A percentile compares a stretch with the other conserved stretches of the same genome.
These are phyloP conservation scores for Termitomyces sp. DNA, from an alignment of 768 basidiomycete genomes.

Conservation along the genomic window DNA sequence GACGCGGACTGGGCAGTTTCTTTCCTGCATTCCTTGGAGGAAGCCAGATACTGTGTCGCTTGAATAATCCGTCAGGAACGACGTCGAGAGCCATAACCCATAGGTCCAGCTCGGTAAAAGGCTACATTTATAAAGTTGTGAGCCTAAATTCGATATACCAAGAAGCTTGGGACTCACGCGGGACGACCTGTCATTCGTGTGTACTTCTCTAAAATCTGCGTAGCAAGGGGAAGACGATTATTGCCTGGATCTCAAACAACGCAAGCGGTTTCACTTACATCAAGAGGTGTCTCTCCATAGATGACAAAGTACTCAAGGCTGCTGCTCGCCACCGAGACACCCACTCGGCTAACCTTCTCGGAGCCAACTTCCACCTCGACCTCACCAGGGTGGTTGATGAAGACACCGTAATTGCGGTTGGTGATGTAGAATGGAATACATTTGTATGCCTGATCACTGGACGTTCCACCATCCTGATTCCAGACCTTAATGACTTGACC, in stretches of 20 bases:
- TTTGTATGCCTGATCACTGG: slow-evolving; percentile 66
- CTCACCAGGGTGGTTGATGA: slow-evolving; percentile 74
- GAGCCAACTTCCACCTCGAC: slow-evolving; percentile 73
- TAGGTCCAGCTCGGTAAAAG: slow-evolving; percentile 72
- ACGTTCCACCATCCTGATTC: slow-evolving; percentile 78
- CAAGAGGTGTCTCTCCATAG: slow-evolving; percentile 63
- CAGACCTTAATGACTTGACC: slow-evolving; percentile 60
- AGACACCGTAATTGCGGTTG: slow-evolving; percentile 69
- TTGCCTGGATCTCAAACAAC: not conserved
- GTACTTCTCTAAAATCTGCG: slow-evolving; percentile 62
- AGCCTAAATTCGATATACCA: slow-evolving; percentile 9
- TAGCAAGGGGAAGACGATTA: not conserved
- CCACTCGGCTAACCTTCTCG: slow-evolving; percentile 63
- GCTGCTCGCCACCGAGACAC: slow-evolving; percentile 59
- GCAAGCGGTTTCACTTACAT: slow-evolving; percentile 32
- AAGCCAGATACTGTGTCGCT: slow-evolving; percentile 66
- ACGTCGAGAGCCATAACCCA: slow-evolving; percentile 76
- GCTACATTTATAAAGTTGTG: slow-evolving; percentile 34
- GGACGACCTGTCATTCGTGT: slow-evolving; percentile 64
- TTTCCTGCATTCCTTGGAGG: slow-evolving; percentile 66
- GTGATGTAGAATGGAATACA: slow-evolving; percentile 69
- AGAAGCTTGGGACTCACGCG: slow-evolving; percentile 31
- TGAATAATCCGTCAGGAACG: slow-evolving; percentile 70
- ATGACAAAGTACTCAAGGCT: slow-evolving; percentile 70
- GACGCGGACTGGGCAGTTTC: slow-evolving; percentile 60